These are phyloP conservation scores for Cinnamomum chago DNA, from an alignment of 164 flowering plant species.

Conservation along the genomic window DNA sequence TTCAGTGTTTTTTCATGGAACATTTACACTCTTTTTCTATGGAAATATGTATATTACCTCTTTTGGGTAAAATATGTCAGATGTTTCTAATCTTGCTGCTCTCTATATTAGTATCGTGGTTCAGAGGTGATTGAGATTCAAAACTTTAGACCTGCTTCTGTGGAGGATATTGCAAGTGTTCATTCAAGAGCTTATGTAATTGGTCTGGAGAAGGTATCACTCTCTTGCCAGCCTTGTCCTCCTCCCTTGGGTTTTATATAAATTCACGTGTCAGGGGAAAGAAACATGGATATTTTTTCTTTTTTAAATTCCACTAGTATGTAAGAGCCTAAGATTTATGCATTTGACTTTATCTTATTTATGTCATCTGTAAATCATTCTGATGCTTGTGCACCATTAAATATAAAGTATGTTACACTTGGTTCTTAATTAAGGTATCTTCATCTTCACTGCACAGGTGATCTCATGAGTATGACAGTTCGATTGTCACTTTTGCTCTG, in stretches of 20 bases:
- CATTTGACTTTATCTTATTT: too few species aligned
- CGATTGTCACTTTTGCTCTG: too few species aligned
- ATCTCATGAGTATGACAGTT: too few species aligned
- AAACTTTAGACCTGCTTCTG: slow-evolving; percentile 60
- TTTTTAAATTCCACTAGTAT: neutral
- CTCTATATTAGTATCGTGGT: slow-evolving; percentile 54
- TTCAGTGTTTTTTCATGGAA: neutral
- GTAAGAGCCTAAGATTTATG: too few species aligned
- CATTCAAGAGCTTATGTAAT: slow-evolving; percentile 72
- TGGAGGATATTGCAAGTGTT: slow-evolving; percentile 71
- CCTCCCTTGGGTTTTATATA: neutral
- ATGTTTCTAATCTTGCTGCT: neutral
- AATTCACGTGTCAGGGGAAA: neutral
- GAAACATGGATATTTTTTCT: neutral
- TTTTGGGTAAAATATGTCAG: neutral
- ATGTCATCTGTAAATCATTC: too few species aligned
- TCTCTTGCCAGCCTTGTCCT: neutral
- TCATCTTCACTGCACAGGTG: too few species aligned
- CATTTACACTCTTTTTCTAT: neutral
- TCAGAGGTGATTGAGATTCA: slow-evolving; percentile 59
- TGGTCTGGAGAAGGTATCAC: slow-evolving; percentile 78
- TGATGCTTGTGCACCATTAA: too few species aligned
- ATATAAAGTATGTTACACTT: too few species aligned
- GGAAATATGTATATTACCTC: neutral
- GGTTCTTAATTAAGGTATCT: too few species aligned